These are phyloP conservation scores for Rhynchosporium graminicola DNA, from an alignment of 2,329 filamentous ascomycete genomes.

Conservation along the genomic window DNA sequence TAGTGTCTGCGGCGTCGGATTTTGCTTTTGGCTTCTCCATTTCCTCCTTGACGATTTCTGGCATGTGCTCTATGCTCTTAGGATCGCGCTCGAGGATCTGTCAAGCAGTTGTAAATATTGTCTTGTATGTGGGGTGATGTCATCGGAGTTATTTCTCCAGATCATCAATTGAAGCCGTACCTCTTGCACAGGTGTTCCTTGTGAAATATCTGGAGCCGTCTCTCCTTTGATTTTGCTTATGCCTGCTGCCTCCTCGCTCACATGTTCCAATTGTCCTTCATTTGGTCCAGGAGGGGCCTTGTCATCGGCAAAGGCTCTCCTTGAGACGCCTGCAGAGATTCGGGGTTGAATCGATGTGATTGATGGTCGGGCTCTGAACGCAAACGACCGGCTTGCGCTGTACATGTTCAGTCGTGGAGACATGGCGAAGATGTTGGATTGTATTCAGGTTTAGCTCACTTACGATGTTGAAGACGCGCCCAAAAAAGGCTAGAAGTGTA, in stretches of 20 bases:
- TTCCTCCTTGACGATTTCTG: conserved; percentile 66
- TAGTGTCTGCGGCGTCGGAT: conserved; percentile 37
- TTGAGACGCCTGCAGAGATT: conserved; percentile 31
- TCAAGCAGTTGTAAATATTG: conserved; percentile 22
- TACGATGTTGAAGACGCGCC: neutral
- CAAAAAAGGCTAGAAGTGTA: neutral
- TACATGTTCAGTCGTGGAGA: conserved; percentile 56
- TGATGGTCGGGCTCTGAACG: conserved; percentile 44
- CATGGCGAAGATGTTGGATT: conserved; percentile 45
- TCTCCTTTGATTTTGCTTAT: conserved; percentile 58
- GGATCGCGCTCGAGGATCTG: conserved; percentile 66
- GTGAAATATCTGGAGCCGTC: conserved; percentile 60
- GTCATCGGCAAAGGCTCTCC: conserved; percentile 38
- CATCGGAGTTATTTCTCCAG: conserved; percentile 22
- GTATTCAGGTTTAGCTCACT: neutral
- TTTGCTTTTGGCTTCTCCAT: conserved; percentile 41
- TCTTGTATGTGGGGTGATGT: conserved; percentile 23
- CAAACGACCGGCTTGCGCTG: conserved; percentile 46
- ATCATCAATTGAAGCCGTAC: conserved; percentile 44
- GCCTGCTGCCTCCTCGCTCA: conserved; percentile 65
- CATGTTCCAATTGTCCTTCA: conserved; percentile 55
- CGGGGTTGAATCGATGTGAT: conserved; percentile 37
- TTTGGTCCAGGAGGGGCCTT: conserved; percentile 46
- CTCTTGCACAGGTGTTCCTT: conserved; percentile 67
- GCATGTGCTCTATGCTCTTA: conserved; percentile 61